A percentile compares a stretch with the other conserved stretches of the same genome.
These are phyloP conservation scores for Skeletonema potamos DNA, from an alignment of 108 stramenopile species.

Conservation along the genomic window DNA sequence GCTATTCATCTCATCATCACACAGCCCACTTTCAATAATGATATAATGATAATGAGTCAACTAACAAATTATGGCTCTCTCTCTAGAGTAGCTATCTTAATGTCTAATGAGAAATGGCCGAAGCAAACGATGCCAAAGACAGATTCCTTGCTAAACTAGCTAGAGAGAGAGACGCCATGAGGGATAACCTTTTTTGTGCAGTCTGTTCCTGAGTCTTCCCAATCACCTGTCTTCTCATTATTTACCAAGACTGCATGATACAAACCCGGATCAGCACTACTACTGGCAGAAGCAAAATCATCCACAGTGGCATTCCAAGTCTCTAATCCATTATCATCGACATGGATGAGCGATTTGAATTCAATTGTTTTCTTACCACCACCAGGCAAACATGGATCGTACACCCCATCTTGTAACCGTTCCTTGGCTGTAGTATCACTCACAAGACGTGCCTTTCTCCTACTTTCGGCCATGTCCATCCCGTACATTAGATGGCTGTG, in stretches of 20 bases:
- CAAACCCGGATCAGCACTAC: constrained; percentile 11
- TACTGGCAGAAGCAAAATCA: constrained; percentile 8
- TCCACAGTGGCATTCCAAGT: constrained; percentile 39
- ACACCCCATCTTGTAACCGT: constrained; percentile 46
- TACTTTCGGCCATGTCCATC: constrained; percentile 55
- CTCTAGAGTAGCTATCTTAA: too few relatives aligned
- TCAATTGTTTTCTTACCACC: constrained; percentile 26
- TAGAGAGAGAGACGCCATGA: too few relatives aligned
- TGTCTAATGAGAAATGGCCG: too few relatives aligned
- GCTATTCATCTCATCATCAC: too few relatives aligned
- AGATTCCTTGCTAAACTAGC: too few relatives aligned
- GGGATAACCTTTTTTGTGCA: too few relatives aligned
- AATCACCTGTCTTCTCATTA: constrained; percentile 47
- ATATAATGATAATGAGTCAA: too few relatives aligned
- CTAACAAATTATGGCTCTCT: too few relatives aligned
- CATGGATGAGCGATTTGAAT: constrained; percentile 51
- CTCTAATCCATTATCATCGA: constrained; percentile 38
- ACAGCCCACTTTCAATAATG: too few relatives aligned
- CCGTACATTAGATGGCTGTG: constrained; percentile 92
- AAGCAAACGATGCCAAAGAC: too few relatives aligned
- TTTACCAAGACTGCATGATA: constrained; percentile 65
- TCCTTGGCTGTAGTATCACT: constrained; percentile 13
- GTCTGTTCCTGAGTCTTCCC: too few relatives aligned
- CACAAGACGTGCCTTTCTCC: constrained; percentile 55
- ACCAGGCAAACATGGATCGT: constrained; percentile 81